These are phyloP conservation scores for Penicillium sp. DNA, from an alignment of 2,329 filamentous ascomycete species.

Conservation along the genomic window DNA sequence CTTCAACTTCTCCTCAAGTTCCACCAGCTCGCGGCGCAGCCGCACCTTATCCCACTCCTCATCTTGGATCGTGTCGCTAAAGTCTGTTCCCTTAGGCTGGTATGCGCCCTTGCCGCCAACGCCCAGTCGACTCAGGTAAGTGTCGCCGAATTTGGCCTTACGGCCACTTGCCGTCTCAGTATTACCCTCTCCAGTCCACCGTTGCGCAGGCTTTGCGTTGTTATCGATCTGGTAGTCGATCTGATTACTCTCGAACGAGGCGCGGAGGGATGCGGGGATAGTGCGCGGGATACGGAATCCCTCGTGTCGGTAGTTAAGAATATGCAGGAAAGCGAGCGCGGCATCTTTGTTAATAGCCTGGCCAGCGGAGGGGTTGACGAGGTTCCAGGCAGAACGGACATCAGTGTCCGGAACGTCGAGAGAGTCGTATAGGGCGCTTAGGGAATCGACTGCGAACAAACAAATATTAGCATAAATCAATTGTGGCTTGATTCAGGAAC, in stretches of 20 bases:
- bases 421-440: conserved; percentile 79
- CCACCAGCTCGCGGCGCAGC: conserved; percentile 85
- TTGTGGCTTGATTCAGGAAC: conserved; percentile 30
- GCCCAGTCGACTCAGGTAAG: conserved; percentile 89
- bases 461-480: not conserved
- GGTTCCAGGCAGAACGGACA: conserved; percentile 90
- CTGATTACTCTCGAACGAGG: conserved; percentile 91
- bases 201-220: conserved; percentile 68
- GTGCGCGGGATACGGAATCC: conserved; percentile 90
- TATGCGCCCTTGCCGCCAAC: conserved; percentile 73
- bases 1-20: conserved; percentile 84
- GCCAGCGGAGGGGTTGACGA: conserved; percentile 87
- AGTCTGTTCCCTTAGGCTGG: conserved; percentile 84
- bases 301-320: conserved; percentile 93
- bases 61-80: conserved; percentile 78
- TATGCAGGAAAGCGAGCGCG: conserved; percentile 90
- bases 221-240: conserved; percentile 95
- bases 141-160: conserved; percentile 96
- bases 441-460: conserved; percentile 62
- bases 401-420: conserved; percentile 71
- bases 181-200: conserved; percentile 78
- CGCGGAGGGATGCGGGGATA: conserved; percentile 85
- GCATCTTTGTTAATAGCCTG: conserved; percentile 92
- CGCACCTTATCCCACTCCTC: conserved; percentile 97
- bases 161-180: conserved; percentile 80